Base-by-base conservation (phyloP, 2,329 filamentous ascomycete genomes). In the Arthrinium puccinioides region DNA sequence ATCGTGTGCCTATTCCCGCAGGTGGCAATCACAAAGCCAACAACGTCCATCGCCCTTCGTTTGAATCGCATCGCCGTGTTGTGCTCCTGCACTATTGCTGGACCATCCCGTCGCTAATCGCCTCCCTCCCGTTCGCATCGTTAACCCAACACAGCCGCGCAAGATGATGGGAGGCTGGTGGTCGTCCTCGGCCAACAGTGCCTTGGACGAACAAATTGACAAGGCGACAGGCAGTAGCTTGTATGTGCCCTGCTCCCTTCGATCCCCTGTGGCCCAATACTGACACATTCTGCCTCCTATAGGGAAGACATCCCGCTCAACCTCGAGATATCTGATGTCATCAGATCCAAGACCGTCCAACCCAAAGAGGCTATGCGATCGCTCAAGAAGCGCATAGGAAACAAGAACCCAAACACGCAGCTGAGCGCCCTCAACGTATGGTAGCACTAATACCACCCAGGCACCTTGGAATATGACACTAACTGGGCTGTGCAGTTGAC, bases 301-400 rank as follows among this genome's bases (percentile, higher is more conserved):
- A 94, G 87, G 50, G 89, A 98, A 66, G 90, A 98, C 57, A 97
- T 98, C 60, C 84, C 92, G 27, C 78, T 96, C 50, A 97, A 97
- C 60, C 81, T 98, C 55, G 92, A 98, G 64, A 97, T 98, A 52
- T 96, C 90, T 61, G 92, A 98, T 67, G 72, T 94, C 51, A 96
- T 98, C 62, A 80, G 92, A 52, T 97, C 89, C 55, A 97, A 97
- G 70, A 94, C 88, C 14, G 90, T 98, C 35, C 88, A 89, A 61
- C 90, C 92, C 37, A 96, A 90, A 63, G 92, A 98, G 64, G 92
- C 92, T 44, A 98, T 98, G 92, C 86, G 88, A 60, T 90, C 87
- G 29, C 70, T 98, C 54, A 97, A 96, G 68, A 80, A 80, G 58
- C 82, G 92, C 60, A 88, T 98, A 69, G 88, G 87, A 63, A 88